Evolutionary conservation across 1,139 yeast species (phyloP), one percentile per base, ranked within the genome.

Genomic region (Debaryomyces psychrophilus): DNA sequence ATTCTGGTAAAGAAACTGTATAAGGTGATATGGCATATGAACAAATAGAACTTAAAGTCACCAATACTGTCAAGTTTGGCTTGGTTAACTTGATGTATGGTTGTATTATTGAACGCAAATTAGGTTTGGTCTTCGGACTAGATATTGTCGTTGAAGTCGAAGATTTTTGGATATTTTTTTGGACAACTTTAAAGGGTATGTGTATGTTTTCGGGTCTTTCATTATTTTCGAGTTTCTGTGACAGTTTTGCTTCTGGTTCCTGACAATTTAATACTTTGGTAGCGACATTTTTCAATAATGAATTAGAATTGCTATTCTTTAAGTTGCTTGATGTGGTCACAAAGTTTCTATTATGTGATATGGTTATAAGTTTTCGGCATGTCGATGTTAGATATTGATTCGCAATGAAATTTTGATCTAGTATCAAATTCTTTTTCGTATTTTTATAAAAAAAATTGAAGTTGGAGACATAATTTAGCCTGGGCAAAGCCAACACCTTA

Each of bases 1-100:
- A 74, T 55, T 89, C 85, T 8, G 82, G 72, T 1, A 93, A 65
- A 1, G 95, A 82, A 0, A 83, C 85, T 1, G 92, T 82, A 53
- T 79, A 77, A 1, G 99, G 99, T 0, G 97, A 89, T 28, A 93
- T 72, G 0, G 98, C 97, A 61, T 93, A 93, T 0, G 97, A 87
- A 50, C 98, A 90, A 58, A 93, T 90, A 1, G 97, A 88, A 47
- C 97, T 87, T 20, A 93, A 73, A 58, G 95, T 95, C 5, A 93
- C 97, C 39, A 95, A 70, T 6, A 92, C 81, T 0, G 98, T 89
- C 44, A 93, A 75, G 48, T 90, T 79, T 12, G 99, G 99, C 65
- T 93, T 93, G 2, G 97, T 82, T 18, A 93, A 75, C 53, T 90
- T 90, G 15, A 90, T 54, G 58, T 89, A 90, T 1, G 90, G 87